Evolutionary conservation across 352 stramenopile species (phyloP).

Genomic region (Phytophthora sp.): DNA sequence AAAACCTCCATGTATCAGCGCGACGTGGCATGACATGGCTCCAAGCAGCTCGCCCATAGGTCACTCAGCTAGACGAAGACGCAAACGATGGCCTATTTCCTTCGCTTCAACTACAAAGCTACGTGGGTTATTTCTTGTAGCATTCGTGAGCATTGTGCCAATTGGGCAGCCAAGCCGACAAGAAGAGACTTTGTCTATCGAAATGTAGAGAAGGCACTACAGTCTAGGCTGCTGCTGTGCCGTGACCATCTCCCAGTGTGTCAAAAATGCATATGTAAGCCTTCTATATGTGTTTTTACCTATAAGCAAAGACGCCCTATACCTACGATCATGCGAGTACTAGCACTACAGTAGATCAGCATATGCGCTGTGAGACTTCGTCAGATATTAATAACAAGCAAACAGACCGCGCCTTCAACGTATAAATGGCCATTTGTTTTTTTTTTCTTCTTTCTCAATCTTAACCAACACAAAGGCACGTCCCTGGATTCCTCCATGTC

Average conservation of each 20-base stretch:
- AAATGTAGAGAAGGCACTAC: conserved; percentile 18
- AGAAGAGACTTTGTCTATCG: conserved; percentile 26
- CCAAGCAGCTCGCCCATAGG: conserved; percentile 18
- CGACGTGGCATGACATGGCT: conserved; percentile 14
- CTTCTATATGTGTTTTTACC: too few relatives aligned
- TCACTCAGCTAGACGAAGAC: too few relatives aligned
- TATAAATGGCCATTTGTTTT: conserved; percentile 43
- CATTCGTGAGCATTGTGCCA: too few relatives aligned
- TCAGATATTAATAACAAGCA: not conserved
- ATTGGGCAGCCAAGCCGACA: conserved; percentile 1
- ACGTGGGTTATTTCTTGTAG: too few relatives aligned
- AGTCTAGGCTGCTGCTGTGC: too few relatives aligned
- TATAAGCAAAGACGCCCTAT: too few relatives aligned
- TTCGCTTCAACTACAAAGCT: conserved; percentile 26
- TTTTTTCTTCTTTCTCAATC: conserved; percentile 45
- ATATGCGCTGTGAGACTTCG: too few relatives aligned
- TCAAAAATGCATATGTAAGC: too few relatives aligned
- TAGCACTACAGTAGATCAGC: too few relatives aligned
- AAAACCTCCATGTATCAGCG: not conserved
- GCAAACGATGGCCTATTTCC: too few relatives aligned
- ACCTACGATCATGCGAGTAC: too few relatives aligned
- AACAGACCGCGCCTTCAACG: conserved; percentile 9
- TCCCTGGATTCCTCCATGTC: conserved; percentile 6
- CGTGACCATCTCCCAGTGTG: too few relatives aligned
- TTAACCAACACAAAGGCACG: conserved; percentile 30